These are phyloP conservation scores for Boletus vinaceobasis DNA, from an alignment of 768 basidiomycete genomes.

Conservation along the genomic window DNA sequence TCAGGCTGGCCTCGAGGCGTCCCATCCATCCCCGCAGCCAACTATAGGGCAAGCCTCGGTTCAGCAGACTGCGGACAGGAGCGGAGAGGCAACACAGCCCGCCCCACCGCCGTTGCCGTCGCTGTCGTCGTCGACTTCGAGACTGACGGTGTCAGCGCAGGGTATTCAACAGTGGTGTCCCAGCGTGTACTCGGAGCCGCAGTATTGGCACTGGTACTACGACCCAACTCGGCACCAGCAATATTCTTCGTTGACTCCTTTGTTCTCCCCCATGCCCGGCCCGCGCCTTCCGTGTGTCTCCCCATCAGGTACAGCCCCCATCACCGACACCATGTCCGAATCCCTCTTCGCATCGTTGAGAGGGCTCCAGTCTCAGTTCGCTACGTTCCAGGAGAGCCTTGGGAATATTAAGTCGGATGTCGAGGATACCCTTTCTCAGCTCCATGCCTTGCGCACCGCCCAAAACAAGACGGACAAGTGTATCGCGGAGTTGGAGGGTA, in stretches of 20 bases:
- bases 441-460: constrained; percentile 10
- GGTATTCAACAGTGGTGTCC: not conserved
- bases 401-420: constrained; percentile 10
- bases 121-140: not conserved
- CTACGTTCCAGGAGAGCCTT: constrained; percentile 8
- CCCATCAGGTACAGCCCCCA: not conserved
- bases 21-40: not conserved
- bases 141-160: not conserved
- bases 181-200: not conserved
- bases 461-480: constrained; percentile 11
- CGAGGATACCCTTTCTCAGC: constrained; percentile 13
- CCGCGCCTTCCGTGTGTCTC: not conserved
- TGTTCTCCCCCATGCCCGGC: not conserved
- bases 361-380: constrained; percentile 16
- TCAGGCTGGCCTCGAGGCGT: not conserved
- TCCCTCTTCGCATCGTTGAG: not conserved
- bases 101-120: not conserved
- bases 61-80: not conserved
- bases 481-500: constrained; percentile 11
- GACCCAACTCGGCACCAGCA: not conserved
- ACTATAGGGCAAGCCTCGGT: not conserved
- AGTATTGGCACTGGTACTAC: not conserved
- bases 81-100: not conserved
- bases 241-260: not conserved
- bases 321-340: not conserved